Base-by-base conservation (phyloP, 305 asterid genomes). In the Nicotiana rustica region DNA sequence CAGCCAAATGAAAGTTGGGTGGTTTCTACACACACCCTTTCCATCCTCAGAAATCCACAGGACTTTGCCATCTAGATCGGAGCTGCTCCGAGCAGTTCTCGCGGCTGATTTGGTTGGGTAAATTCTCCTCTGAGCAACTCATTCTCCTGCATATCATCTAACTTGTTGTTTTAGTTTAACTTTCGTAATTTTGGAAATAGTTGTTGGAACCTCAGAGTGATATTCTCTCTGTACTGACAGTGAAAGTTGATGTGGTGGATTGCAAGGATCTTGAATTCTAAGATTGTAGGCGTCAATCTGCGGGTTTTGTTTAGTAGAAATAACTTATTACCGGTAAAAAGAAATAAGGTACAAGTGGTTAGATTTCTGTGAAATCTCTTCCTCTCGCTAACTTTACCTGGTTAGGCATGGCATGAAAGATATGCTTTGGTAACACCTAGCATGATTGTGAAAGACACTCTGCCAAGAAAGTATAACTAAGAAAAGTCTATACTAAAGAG, bases 41-140 rank as follows among this genome's bases (percentile, higher is more conserved):
- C 98, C 98, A 65, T 95, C 98, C 83, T 95, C 97, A 70, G 98
- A 95, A 90, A 95, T 95, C 86, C 98, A 93, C 83, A 90, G 98
- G 85, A 95, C 98, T 59, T 84, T 95, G 88, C 98, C 98, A 44
- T 95, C 98, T 85, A 95, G 98, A 66, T 89, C 96, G 17, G 97
- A 95, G 64, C 93, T 95, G 77, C 90, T 95, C n/a, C 90, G 86
- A 83, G 97, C 98, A 82, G 97, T 93, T 86, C 92, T 95, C 73
- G 91, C 93, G 67, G 98, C 98, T 81, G 98, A 95, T 89, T 86
- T 95, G 89, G 97, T 95, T 87, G 98, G 98, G 98, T 95, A 90
- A 83, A 81, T 70, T 64, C 33, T 41, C 35, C 41, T 25, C 67
- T 52, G 65, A 49, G n/a, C 66, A 55, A 55, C 80, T 29, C 56